Evolutionary conservation across 768 basidiomycete species (phyloP), one percentile per base, ranked within the genome.

Genomic region (Pleurotus tuber-regium): DNA sequence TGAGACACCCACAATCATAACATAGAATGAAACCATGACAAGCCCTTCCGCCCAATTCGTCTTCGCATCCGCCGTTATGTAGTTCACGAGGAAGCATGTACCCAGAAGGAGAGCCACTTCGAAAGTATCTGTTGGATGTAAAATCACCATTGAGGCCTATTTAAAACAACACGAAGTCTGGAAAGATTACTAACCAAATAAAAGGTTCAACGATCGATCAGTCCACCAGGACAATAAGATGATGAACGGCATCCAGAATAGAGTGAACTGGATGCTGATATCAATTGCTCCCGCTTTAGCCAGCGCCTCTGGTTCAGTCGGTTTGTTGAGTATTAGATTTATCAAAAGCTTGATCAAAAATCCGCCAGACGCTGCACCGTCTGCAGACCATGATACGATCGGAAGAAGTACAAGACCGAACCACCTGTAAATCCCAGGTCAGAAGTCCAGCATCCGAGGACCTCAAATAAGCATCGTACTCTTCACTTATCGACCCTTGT

Each of bases 221-320:
- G 70, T 70, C 77, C 81, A 83, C 87, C 88, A 90, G 1, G 77
- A 83, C 16, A 88, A 67, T 18, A 90, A 61, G 3, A 85, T 77
- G 35, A 89, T 62, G 58, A 87, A 74, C 0, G 87, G 87, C 79
- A 84, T 84, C 88, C 88, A 90, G 66, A 87, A 87, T 10, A 89
- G 70, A n/a, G 76, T 75, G 63, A 90, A 89, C 59, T 90, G 87
- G 52, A 89, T 87, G 59, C 82, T 83, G 42, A 89, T 73, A 61
- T 90, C 88, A 52, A 90, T 90, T 3, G 86, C 82, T 21, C 82
- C 76, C 0, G 76, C 84, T 60, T 79, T 80, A 0, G 87, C 87
- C 18, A 87, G 67, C 14, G 76, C 73, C 4, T 71, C 69, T 1
- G 84, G 84, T 24, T 42, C 41, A 11, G 78, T 68, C 1, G 61